phyloP scores from a whole-genome alignment of 2,329 filamentous ascomycete genomes.

The Amauroascus verrucosus region DNA sequence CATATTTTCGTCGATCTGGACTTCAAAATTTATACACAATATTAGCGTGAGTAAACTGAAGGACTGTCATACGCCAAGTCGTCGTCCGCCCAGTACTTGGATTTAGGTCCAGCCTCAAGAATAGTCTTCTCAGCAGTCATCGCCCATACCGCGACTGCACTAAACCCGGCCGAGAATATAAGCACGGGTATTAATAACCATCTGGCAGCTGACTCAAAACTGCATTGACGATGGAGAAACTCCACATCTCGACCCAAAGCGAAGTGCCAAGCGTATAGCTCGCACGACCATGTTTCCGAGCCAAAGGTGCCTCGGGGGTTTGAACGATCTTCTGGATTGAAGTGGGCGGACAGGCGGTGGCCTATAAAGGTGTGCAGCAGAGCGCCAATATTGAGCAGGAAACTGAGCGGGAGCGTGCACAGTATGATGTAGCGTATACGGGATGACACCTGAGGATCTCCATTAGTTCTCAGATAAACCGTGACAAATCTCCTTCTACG shows the following conservation, averaged over 20 bases:
- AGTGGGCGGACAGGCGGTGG: conserved; percentile 6
- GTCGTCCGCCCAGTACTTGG: neutral
- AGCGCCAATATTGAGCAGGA: neutral
- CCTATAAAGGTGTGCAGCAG: neutral
- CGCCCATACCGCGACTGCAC: neutral
- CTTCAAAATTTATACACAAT: neutral
- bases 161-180: neutral
- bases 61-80: conserved; percentile 7
- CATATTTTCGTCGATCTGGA: too few species aligned
- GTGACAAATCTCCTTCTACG: too few species aligned
- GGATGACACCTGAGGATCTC: neutral
- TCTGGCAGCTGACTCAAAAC: conserved; percentile 1
- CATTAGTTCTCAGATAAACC: neutral
- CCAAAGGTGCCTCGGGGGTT: conserved; percentile 4
- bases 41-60: neutral
- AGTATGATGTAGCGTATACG: neutral
- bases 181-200: conserved; percentile 1
- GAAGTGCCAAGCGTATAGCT: neutral
- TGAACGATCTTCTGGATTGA: conserved; percentile 1
- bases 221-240: conserved; percentile 1
- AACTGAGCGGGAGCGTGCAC: neutral
- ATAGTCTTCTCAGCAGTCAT: neutral
- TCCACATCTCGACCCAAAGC: neutral
- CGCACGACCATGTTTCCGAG: conserved; percentile 9
- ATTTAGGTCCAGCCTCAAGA: neutral